Conservation (phyloP, 129 eudicot genomes). For the Arctium lappa region DNA sequence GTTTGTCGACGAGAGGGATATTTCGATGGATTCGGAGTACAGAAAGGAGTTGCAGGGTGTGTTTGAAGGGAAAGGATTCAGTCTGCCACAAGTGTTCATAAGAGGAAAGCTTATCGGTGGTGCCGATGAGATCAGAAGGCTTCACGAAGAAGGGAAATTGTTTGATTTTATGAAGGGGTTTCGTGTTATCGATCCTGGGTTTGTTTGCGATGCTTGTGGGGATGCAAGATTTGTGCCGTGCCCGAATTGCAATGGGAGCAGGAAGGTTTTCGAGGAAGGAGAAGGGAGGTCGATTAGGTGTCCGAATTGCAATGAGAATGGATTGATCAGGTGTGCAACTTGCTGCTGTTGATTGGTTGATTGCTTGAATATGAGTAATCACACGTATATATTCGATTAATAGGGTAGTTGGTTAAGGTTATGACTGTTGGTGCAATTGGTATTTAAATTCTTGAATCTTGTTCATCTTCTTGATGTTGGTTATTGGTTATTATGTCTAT, state of each 20-base stretch:
- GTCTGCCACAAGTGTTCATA: slow-evolving; percentile 75
- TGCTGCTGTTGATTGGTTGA: slow-evolving; percentile 64
- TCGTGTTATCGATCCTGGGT: slow-evolving; percentile 45
- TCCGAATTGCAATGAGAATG: slow-evolving; percentile 82
- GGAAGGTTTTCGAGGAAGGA: slow-evolving; percentile 74
- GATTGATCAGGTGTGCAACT: slow-evolving; percentile 68
- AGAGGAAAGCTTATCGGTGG: slow-evolving; percentile 72
- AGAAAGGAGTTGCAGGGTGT: slow-evolving; percentile 69
- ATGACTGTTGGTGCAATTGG: slow-evolving; percentile 15
- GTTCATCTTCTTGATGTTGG: slow-evolving; percentile 21
- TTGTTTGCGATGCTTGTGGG: slow-evolving; percentile 74
- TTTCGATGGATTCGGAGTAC: slow-evolving; percentile 81
- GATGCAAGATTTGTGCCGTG: slow-evolving; percentile 87
- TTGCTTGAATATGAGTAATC: not conserved
- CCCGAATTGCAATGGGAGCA: slow-evolving; percentile 73
- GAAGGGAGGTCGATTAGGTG: slow-evolving; percentile 69
- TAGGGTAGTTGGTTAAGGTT: slow-evolving; percentile 7
- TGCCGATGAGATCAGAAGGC: slow-evolving; percentile 74
- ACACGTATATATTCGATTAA: slow-evolving; percentile 23
- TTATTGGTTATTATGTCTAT: slow-evolving; percentile 19
- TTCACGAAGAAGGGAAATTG: slow-evolving; percentile 73
- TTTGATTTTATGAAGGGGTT: slow-evolving; percentile 61
- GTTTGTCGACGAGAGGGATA: slow-evolving; percentile 77
- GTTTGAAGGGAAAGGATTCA: slow-evolving; percentile 54
- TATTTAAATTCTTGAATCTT: slow-evolving; percentile 17